Base-by-base conservation (phyloP, 306 rosid genomes). In the Cicer bijugum region DNA sequence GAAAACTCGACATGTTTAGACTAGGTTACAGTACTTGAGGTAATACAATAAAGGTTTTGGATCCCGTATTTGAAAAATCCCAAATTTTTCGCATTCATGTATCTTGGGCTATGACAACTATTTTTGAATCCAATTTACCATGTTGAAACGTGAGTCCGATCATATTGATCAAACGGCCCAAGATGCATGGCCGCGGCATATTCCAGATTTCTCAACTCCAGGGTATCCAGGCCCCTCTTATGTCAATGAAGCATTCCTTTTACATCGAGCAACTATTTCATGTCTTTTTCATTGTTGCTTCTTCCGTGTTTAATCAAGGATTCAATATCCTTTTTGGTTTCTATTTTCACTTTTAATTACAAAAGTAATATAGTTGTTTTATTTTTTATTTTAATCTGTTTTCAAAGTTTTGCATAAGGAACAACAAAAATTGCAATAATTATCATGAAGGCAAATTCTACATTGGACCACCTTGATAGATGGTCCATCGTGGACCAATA, bases 1-100 rank as follows among this genome's bases (percentile, higher is more conserved):
- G 50, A 17, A 80, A 51, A 37, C 71, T 15, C 60, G 44, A 80
- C 45, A 59, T 67, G 61, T 75, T 66, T 69, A 59, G 23, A 69
- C 76, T 74, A 74, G 47, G 55, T 8, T 44, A 12, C 45, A 2
- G 48, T 33, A 43, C 19, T 33, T 33, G 65, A 0, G 2, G 43
- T 28, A 28, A 28, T 3, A 28, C 35, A 28, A 0, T 28, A 28
- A 28, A 28, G 5, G 65, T 28, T 58, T 59, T 33, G 42, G 42
- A 58, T 58, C 17, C 42, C 23, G 10, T 28, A 12, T 10, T 58
- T 6, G 42, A 8, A 58, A 57, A 56, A 28, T 57, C 39, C 16
- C 12, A 39, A 53, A 17, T 3, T 16, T 17, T 52, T 53, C 1
- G 6, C 35, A 16, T 53, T 53, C 60, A 17, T 5, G 60, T 12